Evolutionary conservation across 2,329 filamentous ascomycete species (phyloP).

Genomic region (Fusarium praegraminearum): DNA sequence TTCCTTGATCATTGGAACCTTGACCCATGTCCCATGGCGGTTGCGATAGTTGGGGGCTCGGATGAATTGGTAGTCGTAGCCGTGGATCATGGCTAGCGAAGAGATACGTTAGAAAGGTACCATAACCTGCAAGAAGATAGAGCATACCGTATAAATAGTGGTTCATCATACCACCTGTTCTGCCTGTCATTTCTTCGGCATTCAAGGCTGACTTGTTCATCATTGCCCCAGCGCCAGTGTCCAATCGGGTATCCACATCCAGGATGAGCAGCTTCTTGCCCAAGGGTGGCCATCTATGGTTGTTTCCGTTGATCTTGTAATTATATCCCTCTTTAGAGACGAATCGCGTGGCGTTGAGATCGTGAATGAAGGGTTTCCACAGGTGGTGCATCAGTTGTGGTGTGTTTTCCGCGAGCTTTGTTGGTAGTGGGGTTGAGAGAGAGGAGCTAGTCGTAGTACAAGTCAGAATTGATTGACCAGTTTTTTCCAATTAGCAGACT

Average conservation of each 20-base stretch:
- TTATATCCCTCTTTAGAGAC: conserved; percentile 26
- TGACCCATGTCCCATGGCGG: conserved; percentile 60
- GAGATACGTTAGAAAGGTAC: not conserved
- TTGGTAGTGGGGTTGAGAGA: not conserved
- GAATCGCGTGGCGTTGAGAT: conserved; percentile 17
- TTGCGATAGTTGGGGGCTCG: conserved; percentile 56
- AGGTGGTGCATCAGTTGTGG: conserved; percentile 23
- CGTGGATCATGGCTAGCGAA: conserved; percentile 55
- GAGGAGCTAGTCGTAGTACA: not conserved
- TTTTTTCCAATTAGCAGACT: not conserved
- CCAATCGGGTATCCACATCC: conserved; percentile 36
- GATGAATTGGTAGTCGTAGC: conserved; percentile 62
- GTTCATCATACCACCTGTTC: conserved; percentile 38
- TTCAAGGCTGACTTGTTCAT: conserved; percentile 27
- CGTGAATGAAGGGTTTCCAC: conserved; percentile 37
- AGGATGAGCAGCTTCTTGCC: conserved; percentile 43
- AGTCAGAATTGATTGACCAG: not conserved
- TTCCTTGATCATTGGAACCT: conserved; percentile 55
- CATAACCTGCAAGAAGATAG: rapidly evolving
- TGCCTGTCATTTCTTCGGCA: conserved; percentile 31
- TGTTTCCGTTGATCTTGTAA: conserved; percentile 21
- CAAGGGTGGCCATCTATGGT: conserved; percentile 22
- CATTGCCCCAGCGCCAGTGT: conserved; percentile 30
- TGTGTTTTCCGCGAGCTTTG: conserved; percentile 6
- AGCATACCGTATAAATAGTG: conserved; percentile 41